phyloP scores from a whole-genome alignment of 202 grass and related monocot genomes.

The Panicum virgatum region DNA sequence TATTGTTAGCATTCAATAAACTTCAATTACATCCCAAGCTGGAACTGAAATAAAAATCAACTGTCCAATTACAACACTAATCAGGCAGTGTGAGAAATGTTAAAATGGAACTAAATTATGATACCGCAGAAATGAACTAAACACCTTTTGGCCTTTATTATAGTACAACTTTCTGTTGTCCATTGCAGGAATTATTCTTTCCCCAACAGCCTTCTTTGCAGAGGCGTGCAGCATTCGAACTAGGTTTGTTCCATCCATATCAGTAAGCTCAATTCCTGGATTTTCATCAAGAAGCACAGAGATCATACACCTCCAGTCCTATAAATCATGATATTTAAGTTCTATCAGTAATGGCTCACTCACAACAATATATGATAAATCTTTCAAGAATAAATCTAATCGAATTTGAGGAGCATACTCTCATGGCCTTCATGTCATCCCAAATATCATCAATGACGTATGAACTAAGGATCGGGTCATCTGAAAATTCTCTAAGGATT shows the following conservation, averaged over 20 bases:
- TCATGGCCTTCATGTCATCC: constrained; percentile 99
- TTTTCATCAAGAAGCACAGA: constrained; percentile 93
- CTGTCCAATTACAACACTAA: constrained; percentile 3
- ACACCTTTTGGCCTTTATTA: constrained; percentile 84
- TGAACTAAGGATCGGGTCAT: constrained; percentile 88
- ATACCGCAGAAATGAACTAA: neutral
- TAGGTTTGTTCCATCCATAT: constrained; percentile 90
- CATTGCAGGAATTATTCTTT: constrained; percentile 82
- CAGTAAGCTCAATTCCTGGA: constrained; percentile 69
- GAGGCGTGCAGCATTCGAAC: constrained; percentile 86
- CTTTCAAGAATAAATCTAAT: constrained; percentile 1
- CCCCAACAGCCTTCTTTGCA: constrained; percentile 93
- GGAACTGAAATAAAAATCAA: neutral
- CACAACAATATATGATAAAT: constrained; percentile 4
- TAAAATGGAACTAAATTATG: constrained; percentile 23
- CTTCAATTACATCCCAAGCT: constrained; percentile 9
- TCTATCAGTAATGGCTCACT: constrained; percentile 8
- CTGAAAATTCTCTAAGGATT: constrained; percentile 94
- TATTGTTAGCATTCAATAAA: constrained; percentile 12
- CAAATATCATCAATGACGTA: constrained; percentile 99
- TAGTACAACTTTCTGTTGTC: constrained; percentile 90
- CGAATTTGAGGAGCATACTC: constrained; percentile 50
- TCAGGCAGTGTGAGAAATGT: neutral
- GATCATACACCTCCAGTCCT: constrained; percentile 97
- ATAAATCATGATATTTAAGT: constrained; percentile 28